Evolutionary conservation across 2,329 filamentous ascomycete species (phyloP).

Genomic region (Monosporascus sp.): DNA sequence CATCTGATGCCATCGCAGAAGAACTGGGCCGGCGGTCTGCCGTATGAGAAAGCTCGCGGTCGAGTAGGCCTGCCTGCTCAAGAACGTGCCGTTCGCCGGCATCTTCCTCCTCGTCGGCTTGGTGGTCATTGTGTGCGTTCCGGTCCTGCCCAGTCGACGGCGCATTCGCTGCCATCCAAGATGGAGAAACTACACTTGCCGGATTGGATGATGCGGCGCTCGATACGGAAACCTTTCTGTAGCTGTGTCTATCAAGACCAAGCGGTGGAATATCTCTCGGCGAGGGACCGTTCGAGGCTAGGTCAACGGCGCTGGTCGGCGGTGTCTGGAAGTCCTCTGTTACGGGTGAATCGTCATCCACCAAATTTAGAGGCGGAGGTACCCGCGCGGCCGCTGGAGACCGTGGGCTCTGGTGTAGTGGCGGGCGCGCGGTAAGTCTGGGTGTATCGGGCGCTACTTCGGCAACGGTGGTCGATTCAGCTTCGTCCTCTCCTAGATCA

Average conservation of each 20-base stretch:
- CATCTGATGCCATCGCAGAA: slow-evolving; percentile 34
- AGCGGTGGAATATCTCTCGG: slow-evolving; percentile 37
- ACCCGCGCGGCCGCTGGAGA: slow-evolving; percentile 30
- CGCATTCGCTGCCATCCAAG: slow-evolving; percentile 21
- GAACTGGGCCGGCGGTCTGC: slow-evolving; percentile 36
- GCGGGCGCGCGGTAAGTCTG: slow-evolving; percentile 29
- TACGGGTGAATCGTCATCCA: slow-evolving; percentile 31
- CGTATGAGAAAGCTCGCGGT: slow-evolving; percentile 34
- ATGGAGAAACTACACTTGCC: slow-evolving; percentile 27
- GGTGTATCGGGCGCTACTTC: slow-evolving; percentile 23
- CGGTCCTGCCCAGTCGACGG: slow-evolving; percentile 26
- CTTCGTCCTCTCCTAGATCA: slow-evolving; percentile 20
- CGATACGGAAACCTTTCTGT: slow-evolving; percentile 38
- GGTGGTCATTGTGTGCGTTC: slow-evolving; percentile 23
- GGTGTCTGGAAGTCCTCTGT: slow-evolving; percentile 46
- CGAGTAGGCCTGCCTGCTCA: slow-evolving; percentile 61
- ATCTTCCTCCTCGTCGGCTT: slow-evolving; percentile 45
- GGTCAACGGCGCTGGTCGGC: slow-evolving; percentile 33
- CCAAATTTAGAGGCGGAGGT: slow-evolving; percentile 23
- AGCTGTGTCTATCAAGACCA: slow-evolving; percentile 26
- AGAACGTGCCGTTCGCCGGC: slow-evolving; percentile 63
- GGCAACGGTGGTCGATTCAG: slow-evolving; percentile 7
- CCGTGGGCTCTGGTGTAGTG: slow-evolving; percentile 30
- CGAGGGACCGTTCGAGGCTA: slow-evolving; percentile 34
- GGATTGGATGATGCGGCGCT: slow-evolving; percentile 33